Base-by-base conservation (phyloP, 495 filamentous ascomycete genomes). In the Hypoxylon cercidicola region DNA sequence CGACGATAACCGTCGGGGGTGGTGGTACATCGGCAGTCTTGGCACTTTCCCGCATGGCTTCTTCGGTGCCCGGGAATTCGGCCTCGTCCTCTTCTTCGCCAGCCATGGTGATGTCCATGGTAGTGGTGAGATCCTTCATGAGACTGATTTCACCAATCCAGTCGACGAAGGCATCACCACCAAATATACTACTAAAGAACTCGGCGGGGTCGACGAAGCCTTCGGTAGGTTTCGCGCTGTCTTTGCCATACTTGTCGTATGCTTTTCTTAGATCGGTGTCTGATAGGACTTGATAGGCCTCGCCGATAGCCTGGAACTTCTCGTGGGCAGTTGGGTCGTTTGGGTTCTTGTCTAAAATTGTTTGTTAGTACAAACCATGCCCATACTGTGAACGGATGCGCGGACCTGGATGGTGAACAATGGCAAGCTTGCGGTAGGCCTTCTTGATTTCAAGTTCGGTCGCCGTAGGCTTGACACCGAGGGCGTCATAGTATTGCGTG, bases 151-250 rank as follows among this genome's bases (percentile, higher is more conserved):
- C 92, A 53, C 93, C 92, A 68, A 95, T 96, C 72, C 93, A 86
- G 75, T 95, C 94, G 20, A 89, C 83, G 71, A 99, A 99, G 4
- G 96, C 95, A 58, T 97, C 94, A 34, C 95, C 95, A 63, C 95
- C 95, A 70, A 99, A 99, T 60, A 99, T 98, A 84, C 93, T 96
- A 65, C 91, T 88, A 77, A 99, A 98, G 87, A 99, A 99, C 79
- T 99, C 96, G 41, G 93, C 86, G 0, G 95, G 96, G 69, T 99
- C 95, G 81, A 92, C 91, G 77, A 99, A 99, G 61, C 95, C 95
- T 68, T 90, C 89, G 66, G 85, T 84, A 0, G 95, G 95, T 40
- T 93, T 87, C 0, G 94, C 92, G 50, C 88, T 85, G 60, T 98
- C 94, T 78, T 98, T 99, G 75, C 95, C 95, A 81, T 87, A 92